phyloP scores from a whole-genome alignment of 495 filamentous ascomycete species.

The Neurospora terricola region DNA sequence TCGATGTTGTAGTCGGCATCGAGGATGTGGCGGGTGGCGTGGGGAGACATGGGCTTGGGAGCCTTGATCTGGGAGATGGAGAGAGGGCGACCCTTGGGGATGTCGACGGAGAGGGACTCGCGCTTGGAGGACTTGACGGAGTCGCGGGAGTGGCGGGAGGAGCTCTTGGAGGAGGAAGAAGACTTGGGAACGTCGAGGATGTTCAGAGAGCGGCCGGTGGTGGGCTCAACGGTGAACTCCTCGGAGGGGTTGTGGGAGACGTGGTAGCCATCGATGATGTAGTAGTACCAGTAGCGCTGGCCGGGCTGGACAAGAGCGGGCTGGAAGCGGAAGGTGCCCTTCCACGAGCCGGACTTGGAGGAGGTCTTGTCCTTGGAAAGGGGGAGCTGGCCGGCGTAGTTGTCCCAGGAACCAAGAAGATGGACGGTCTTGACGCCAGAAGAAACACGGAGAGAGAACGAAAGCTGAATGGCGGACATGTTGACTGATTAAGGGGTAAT shows the following conservation, averaged over 20 bases:
- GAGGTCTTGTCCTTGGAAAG: conserved; percentile 74
- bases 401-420: conserved; percentile 96
- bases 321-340: conserved; percentile 94
- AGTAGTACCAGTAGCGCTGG: conserved; percentile 99
- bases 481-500: conserved; percentile 30
- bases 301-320: conserved; percentile 71
- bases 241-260: conserved; percentile 93
- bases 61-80: conserved; percentile 82
- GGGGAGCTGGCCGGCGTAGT: conserved; percentile 86
- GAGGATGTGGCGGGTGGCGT: conserved; percentile 76
- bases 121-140: conserved; percentile 25
- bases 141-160: conserved; percentile 21
- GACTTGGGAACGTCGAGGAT: conserved; percentile 51
- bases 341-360: conserved; percentile 77
- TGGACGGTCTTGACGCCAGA: conserved; percentile 96
- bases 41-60: conserved; percentile 80
- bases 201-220: conserved; percentile 89
- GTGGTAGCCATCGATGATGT: conserved; percentile 99
- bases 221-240: conserved; percentile 85
- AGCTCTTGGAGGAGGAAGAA: conserved; percentile 33
- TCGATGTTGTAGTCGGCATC: conserved; percentile 62
- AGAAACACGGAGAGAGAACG: conserved; percentile 89
- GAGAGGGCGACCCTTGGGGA: conserved; percentile 77
- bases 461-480: conserved; percentile 79
- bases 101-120: conserved; percentile 38